Base-by-base conservation (phyloP, 139 green algal species). In the Chlamydomonas schloesseri region DNA sequence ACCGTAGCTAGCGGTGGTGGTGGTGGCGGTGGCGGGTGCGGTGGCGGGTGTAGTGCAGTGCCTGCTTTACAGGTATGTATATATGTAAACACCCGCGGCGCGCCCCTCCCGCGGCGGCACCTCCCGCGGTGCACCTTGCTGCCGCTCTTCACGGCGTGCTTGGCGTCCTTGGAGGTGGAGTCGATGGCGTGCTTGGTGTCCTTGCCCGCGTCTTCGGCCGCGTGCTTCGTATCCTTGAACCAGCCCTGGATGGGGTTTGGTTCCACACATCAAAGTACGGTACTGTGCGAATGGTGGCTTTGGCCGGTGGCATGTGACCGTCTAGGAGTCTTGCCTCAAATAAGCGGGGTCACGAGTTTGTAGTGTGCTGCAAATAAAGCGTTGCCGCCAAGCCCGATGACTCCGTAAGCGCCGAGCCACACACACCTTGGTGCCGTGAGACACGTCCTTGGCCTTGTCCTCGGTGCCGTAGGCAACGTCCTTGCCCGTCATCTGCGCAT, bases 181-280 rank as follows among this genome's bases (percentile, higher is more conserved):
- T 87, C 81, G 9, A 47, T 8, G 9, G 69, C 69, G 69, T 87
- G 81, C 20, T 60, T 64, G 33, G 81, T 20, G 69, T 87, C 81
- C 69, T 79, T 79, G 69, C 69, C 34, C 1, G 24, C 50, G 24
- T 64, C 36, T 69, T 87, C 81, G 24, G 81, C 55, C 9, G 69
- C 33, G 26, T 87, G 42, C 81, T 87, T 87, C 53, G 55, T 42
- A 34, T 79, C 69, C 34, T 80, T 79, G 50, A 62, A 62, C 47
- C 47, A 71, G 81, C 69, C 73, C 69, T 87, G 81, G 42, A n/a
- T n/a, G n/a, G n/a, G n/a, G n/a, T 31, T 13, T 69, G 18, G 24
- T 31, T 13, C 18, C 18, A 69, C 18, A 69, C 18, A 69, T 21
- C 24, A 29, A 13, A 31, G 24, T 10, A 14, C 23, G 26, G 18